Base-by-base conservation (phyloP, 108 stramenopile genomes). In the Epithemia pelagica region DNA sequence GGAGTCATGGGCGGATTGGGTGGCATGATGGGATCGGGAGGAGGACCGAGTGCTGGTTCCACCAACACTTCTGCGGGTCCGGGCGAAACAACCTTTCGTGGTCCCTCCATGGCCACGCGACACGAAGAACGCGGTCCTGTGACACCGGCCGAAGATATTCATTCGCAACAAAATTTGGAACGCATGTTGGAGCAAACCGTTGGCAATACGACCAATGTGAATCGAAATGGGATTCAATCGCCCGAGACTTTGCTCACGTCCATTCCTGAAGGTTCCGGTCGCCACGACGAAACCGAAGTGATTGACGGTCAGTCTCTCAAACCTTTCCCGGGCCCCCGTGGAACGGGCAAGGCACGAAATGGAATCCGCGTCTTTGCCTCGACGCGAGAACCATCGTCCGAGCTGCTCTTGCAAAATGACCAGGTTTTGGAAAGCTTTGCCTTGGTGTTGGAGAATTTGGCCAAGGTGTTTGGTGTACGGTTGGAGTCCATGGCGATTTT, bases 241-340 rank as follows among this genome's bases (percentile, higher is more conserved):
- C 82, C 85, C 54, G 68, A 59, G 29, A 29, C 65, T 19, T 55
- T 80, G 32, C 37, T 46, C 25, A 76, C 67, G 19, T 32, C 56
- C 31, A 71, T 90, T 30, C 89, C 89, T 5, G 71, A 87, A 54
- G 84, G 86, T 2, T 67, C 86, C 29, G 82, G 78, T 64, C 74
- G 80, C 51, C 79, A 77, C 29, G 60, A 54, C 58, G 62, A 82
- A 32, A 88, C 86, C 33, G 89, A 90, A 66, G 73, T 88, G 8
- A 82, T 90, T 58, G 83, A 86, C 2, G 80, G 78, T 20, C 84
- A 90, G 53, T 64, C 79, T 33, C 64, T 88, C 24, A 76, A 79
- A 53, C 73, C 84, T 18, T 90, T 86, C 67, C 56, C 55, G 30
- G 77, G 77, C 8, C 77, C 73, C 1, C 64, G 79, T 52, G 80